These are phyloP conservation scores for Colletotrichum tabaci DNA, from an alignment of 2,329 filamentous ascomycete species.

Conservation along the genomic window DNA sequence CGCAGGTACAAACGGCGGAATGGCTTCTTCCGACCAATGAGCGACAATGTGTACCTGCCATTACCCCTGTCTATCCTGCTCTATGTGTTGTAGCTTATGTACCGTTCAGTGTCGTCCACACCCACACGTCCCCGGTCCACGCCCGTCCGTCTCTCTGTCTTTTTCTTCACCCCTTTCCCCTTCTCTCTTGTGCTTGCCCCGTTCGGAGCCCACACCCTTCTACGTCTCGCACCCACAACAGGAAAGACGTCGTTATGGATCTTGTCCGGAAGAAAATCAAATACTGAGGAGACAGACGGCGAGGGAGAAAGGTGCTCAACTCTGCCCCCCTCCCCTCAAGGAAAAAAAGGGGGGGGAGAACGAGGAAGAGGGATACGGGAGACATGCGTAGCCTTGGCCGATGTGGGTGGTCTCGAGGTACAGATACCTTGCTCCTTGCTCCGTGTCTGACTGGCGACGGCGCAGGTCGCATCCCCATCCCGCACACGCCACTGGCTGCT, in stretches of 20 bases:
- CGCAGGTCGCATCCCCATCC: constrained; percentile 1
- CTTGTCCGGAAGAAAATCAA: not conserved
- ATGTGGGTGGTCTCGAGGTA: not conserved
- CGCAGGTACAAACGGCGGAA: constrained; percentile 37
- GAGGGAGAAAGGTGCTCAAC: not conserved
- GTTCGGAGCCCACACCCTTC: not conserved
- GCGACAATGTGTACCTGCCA: constrained; percentile 27
- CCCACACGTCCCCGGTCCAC: constrained; percentile 20
- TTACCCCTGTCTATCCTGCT: constrained; percentile 7
- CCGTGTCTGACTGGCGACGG: constrained; percentile 6
- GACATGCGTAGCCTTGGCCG: constrained; percentile 6
- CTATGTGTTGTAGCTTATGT: not conserved
- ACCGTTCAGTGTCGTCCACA: constrained; percentile 1
- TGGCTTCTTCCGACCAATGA: constrained; percentile 35
- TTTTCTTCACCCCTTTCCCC: not conserved
- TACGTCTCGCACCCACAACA: not conserved
- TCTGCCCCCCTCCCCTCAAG: not conserved
- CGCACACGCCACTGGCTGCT: constrained; percentile 31
- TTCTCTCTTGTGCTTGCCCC: not conserved
- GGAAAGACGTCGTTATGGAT: not conserved
- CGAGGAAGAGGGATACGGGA: not conserved
- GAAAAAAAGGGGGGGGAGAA: not conserved
- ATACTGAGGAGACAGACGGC: not conserved
- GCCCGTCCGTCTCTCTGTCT: constrained; percentile 4
- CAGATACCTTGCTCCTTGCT: constrained; percentile 6